Conservation (phyloP, 306 rosid genomes). For the Cucumis cinereus region DNA sequence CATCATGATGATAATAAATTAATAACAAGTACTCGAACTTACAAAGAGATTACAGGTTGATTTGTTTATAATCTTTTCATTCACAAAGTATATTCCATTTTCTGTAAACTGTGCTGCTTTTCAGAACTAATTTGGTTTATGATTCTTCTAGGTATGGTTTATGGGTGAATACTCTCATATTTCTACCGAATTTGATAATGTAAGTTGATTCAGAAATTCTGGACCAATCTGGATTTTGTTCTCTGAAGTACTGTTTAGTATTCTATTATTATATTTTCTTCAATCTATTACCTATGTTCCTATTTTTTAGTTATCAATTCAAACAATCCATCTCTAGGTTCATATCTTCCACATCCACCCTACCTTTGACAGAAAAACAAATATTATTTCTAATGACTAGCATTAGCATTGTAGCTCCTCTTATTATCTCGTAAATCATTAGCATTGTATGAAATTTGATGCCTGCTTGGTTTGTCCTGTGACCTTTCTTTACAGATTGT, state of each 20-base stretch:
- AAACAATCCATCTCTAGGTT: neutral
- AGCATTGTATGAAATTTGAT: neutral
- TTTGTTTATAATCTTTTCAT: neutral
- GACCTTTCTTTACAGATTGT: conserved; percentile 49
- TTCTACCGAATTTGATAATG: conserved; percentile 72
- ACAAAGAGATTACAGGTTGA: neutral
- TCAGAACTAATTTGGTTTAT: neutral
- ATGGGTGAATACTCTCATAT: conserved; percentile 89
- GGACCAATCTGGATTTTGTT: conserved; percentile 8
- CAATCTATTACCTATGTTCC: neutral
- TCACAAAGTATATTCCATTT: neutral
- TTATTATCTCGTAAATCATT: too few relatives aligned
- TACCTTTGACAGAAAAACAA: neutral
- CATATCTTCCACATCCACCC: neutral
- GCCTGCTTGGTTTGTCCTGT: conserved; percentile 8
- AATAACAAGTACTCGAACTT: neutral
- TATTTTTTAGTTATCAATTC: neutral
- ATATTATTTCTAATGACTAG: neutral
- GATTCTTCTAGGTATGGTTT: conserved; percentile 74
- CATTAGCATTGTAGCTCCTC: neutral
- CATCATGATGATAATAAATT: neutral
- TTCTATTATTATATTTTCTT: neutral
- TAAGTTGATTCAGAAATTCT: conserved; percentile 31
- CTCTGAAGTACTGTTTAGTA: neutral
- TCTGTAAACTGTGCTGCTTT: neutral